Evolutionary conservation across 2,329 filamentous ascomycete species (phyloP).

Genomic region (Aureobasidium pullulans): DNA sequence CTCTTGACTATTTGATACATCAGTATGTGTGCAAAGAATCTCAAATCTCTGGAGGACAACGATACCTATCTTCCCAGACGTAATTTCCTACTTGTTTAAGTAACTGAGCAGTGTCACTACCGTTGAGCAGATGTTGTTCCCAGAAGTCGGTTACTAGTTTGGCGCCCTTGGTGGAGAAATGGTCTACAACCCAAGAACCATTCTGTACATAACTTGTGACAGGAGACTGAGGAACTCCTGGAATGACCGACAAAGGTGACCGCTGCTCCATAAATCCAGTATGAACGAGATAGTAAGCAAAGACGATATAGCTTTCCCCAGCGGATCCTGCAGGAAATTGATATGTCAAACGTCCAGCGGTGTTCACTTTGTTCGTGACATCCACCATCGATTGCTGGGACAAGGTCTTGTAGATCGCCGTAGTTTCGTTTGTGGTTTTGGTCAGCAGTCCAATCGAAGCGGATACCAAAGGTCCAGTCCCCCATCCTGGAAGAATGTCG

Average conservation of each 20-base stretch:
- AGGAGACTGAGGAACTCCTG: conserved; percentile 19
- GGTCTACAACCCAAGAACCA: conserved; percentile 29
- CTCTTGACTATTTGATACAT: no score
- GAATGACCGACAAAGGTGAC: conserved; percentile 21
- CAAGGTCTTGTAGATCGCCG: neutral
- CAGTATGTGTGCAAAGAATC: no score
- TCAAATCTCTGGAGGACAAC: conserved; percentile 17
- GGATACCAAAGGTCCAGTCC: conserved; percentile 11
- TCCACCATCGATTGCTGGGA: neutral
- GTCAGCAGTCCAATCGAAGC: neutral
- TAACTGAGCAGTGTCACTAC: conserved; percentile 17
- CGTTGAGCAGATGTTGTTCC: conserved; percentile 26
- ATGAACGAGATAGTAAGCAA: conserved; percentile 26
- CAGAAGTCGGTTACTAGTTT: conserved; percentile 26
- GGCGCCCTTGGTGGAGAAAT: conserved; percentile 27
- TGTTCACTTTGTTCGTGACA: neutral
- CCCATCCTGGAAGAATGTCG: conserved; percentile 33
- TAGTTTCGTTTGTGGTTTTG: neutral
- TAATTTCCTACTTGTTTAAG: conserved; percentile 20
- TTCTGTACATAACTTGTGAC: conserved; percentile 23
- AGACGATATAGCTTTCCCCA: conserved; percentile 22
- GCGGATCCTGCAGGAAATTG: conserved; percentile 18
- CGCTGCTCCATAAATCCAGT: conserved; percentile 26
- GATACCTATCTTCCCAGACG: neutral
- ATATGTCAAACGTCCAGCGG: conserved; percentile 20